phyloP scores from a whole-genome alignment of 78 protist species.

The Reticulomyxa filosa region DNA sequence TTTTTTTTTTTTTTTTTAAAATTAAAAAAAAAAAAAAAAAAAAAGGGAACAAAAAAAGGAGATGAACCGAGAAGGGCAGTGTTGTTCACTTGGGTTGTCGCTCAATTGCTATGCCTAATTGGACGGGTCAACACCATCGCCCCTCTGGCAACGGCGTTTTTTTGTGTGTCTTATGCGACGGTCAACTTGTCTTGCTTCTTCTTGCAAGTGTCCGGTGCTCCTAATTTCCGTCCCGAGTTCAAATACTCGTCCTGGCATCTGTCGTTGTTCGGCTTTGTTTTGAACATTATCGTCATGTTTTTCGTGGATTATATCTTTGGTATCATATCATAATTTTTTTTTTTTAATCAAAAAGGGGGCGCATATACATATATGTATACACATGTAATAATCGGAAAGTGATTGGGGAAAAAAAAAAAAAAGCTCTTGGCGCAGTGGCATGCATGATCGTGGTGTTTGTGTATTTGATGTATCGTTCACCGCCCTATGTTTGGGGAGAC shows the following conservation, averaged over 20 bases:
- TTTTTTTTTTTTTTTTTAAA: too few species aligned
- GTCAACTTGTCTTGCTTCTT: slow-evolving; percentile 46
- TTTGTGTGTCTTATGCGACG: slow-evolving; percentile 33
- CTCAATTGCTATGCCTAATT: slow-evolving; percentile 5
- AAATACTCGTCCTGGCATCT: not conserved
- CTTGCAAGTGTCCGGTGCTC: slow-evolving; percentile 9
- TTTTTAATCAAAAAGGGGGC: too few species aligned
- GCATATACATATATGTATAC: too few species aligned
- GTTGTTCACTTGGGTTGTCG: slow-evolving; percentile 10
- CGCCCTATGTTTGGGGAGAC: slow-evolving; percentile 44
- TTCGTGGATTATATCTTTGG: too few species aligned
- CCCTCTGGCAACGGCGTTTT: slow-evolving; percentile 35
- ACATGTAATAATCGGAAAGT: too few species aligned
- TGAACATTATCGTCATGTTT: slow-evolving; percentile 14
- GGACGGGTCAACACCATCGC: slow-evolving; percentile 44
- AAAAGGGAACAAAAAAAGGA: too few species aligned
- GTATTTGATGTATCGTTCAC: too few species aligned
- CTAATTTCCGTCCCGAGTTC: slow-evolving; percentile 39
- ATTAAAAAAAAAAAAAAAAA: too few species aligned
- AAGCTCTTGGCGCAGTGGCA: too few species aligned
- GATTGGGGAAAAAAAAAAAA: too few species aligned
- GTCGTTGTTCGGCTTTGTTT: slow-evolving; percentile 25
- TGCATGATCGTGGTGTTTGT: too few species aligned
- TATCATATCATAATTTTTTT: too few species aligned
- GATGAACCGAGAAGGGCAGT: slow-evolving; percentile 31